Evolutionary conservation across 202 grass and related monocot species (phyloP), one percentile per base, ranked within the genome.

Genomic region (Setaria viridis): DNA sequence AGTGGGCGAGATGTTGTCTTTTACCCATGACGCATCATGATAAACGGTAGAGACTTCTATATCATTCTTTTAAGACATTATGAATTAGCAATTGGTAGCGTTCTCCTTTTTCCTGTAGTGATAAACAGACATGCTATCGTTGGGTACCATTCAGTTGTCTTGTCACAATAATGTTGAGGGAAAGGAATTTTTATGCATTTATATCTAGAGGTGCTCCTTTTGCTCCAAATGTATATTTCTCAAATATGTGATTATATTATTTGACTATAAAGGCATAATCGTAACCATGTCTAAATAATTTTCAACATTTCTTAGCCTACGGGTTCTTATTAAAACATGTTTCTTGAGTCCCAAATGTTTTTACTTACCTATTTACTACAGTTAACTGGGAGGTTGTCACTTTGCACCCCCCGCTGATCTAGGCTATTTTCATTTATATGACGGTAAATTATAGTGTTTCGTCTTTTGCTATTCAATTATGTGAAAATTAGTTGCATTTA

Each of bases 1-100:
- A 73, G 67, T 86, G 84, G 76, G 57, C 55, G 34, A 80, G 25
- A 25, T 25, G 25, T 25, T 32, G 9, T 45, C 30, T 32, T 70
- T 49, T 41, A 1, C 55, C 50, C 11, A 6, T 60, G 39, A 21
- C 20, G 48, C 56, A 60, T 50, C 74, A 29, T 48, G 20, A 41
- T 79, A 51, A 78, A 71, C 39, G 29, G 41, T 30, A 42, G 5
- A 50, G 5, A 50, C 53, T 37, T 19, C 3, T 25, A 25, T 70
- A 59, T n/a, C 50, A 46, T 62, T 7, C 2, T 68, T 66, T 8
- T 13, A 58, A 54, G 13, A 49, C 39, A 69, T 0, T 85, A 46
- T 1, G 3, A 84, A 20, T 30, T 20, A 9, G 11, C 25, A 85
- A 32, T 74, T 45, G 37, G 4, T 34, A 59, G 20, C 25, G 21